Conservation (phyloP, 495 filamentous ascomycete genomes). For the Podospora tetraspora region DNA sequence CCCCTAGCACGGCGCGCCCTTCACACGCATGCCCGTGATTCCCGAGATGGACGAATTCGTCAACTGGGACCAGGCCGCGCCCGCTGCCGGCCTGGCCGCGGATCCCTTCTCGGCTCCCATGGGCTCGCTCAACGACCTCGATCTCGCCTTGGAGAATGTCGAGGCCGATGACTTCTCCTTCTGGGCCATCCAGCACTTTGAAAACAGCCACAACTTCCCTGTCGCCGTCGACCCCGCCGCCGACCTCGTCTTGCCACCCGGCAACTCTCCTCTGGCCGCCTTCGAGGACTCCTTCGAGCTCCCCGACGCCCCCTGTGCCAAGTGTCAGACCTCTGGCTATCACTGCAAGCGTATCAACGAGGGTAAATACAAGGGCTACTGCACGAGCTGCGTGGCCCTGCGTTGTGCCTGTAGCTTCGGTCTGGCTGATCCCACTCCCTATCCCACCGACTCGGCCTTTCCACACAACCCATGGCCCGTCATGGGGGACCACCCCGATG, state of each 20-base stretch:
- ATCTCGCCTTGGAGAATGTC: constrained; percentile 41
- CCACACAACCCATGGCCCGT: constrained; percentile 42
- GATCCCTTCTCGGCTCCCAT: constrained; percentile 15
- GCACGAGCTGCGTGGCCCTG: constrained; percentile 73
- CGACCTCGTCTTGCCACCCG: constrained; percentile 16
- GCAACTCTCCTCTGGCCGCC: constrained; percentile 16
- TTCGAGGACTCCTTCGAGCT: constrained; percentile 37
- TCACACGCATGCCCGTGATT: constrained; percentile 19
- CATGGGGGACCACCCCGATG: constrained; percentile 42
- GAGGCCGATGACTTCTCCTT: constrained; percentile 46
- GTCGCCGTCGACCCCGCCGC: constrained; percentile 13
- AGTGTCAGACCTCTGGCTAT: constrained; percentile 62
- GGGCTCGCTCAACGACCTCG: constrained; percentile 34
- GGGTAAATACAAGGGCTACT: constrained; percentile 61
- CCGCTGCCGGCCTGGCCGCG: constrained; percentile 18
- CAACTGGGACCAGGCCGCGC: constrained; percentile 43
- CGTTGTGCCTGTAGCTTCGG: constrained; percentile 68
- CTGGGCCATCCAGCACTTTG: constrained; percentile 47
- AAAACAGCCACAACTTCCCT: constrained; percentile 26
- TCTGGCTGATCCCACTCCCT: constrained; percentile 16
- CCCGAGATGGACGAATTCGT: constrained; percentile 40
- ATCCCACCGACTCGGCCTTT: constrained; percentile 31
- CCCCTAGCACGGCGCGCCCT: constrained; percentile 13
- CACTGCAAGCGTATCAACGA: constrained; percentile 71
- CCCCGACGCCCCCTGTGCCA: constrained; percentile 55